Percentiles rank a stretch among this genome's conserved stretches.
These are phyloP conservation scores for Colletotrichum scovillei DNA, from an alignment of 2,329 filamentous ascomycete genomes.

Conservation along the genomic window DNA sequence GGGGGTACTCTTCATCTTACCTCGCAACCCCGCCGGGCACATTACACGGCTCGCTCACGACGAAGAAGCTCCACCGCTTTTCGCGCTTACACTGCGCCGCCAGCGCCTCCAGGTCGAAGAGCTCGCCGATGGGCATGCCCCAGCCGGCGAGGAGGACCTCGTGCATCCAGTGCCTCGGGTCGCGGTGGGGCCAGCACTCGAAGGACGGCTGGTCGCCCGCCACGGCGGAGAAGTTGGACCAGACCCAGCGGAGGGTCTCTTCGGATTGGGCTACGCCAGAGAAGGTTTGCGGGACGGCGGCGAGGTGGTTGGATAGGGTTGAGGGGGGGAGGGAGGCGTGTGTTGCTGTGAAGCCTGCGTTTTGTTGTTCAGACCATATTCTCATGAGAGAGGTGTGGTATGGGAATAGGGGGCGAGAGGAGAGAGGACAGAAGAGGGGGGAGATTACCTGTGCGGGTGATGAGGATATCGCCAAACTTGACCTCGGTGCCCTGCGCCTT, in stretches of 20 bases:
- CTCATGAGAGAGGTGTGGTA: background rate
- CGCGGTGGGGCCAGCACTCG: slow-evolving; percentile 59
- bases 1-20: slow-evolving; percentile 12
- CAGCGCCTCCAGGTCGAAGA: slow-evolving; percentile 53
- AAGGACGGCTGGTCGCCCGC: slow-evolving; percentile 65
- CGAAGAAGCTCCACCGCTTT: slow-evolving; percentile 51
- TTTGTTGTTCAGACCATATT: too few species aligned
- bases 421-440: too few species aligned
- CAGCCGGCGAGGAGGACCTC: slow-evolving; percentile 55
- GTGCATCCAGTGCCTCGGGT: slow-evolving; percentile 48
- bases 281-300: slow-evolving; percentile 26
- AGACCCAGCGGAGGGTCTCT: slow-evolving; percentile 65
- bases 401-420: background rate
- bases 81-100: slow-evolving; percentile 46
- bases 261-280: slow-evolving; percentile 59
- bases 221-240: slow-evolving; percentile 68
- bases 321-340: slow-evolving; percentile 30
- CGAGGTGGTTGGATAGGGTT: slow-evolving; percentile 23
- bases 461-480: slow-evolving; percentile 64
- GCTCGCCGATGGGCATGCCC: slow-evolving; percentile 56
- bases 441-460: slow-evolving; percentile 58
- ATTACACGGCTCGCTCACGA: slow-evolving; percentile 50
- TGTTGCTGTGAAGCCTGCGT: slow-evolving; percentile 26
- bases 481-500: slow-evolving; percentile 33
- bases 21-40: slow-evolving; percentile 43